Evolutionary conservation across 2,329 filamentous ascomycete species (phyloP).

Genomic region (Talaromyces sp.): DNA sequence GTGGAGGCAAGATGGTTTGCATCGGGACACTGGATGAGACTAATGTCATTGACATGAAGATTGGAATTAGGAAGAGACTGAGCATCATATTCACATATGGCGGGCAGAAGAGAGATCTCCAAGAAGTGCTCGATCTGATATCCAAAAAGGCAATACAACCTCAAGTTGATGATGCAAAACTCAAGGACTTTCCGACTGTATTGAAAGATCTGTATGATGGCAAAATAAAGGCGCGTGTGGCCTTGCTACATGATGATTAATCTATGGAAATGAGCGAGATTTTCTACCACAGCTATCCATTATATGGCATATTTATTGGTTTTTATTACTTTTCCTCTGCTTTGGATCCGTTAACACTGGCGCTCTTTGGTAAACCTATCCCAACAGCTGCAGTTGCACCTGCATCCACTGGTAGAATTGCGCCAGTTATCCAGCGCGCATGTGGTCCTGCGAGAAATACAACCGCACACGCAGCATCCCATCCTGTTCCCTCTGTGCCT

Average conservation of each 20-base stretch:
- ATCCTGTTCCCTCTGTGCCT: conserved; percentile 54
- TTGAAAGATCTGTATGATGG: neutral
- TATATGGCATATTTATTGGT: neutral
- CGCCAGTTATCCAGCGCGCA: conserved; percentile 52
- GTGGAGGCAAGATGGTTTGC: conserved; percentile 33
- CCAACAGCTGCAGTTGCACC: conserved; percentile 34
- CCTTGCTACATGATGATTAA: neutral
- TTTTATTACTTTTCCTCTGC: neutral
- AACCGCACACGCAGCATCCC: conserved; percentile 53
- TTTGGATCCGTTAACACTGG: neutral
- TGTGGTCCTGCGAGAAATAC: conserved; percentile 52
- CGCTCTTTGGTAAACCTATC: neutral
- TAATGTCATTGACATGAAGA: conserved; percentile 46
- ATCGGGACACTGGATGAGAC: conserved; percentile 39
- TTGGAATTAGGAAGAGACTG: conserved; percentile 42
- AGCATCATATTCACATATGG: conserved; percentile 45
- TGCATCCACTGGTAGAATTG: conserved; percentile 48
- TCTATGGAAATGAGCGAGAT: neutral
- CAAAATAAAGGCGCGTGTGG: neutral
- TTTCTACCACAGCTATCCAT: neutral
- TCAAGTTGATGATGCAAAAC: neutral
- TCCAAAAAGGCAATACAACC: neutral
- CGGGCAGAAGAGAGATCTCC: conserved; percentile 39
- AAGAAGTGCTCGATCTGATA: neutral
- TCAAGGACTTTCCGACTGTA: neutral